Evolutionary conservation across 768 basidiomycete genomes (phyloP).

Genomic region (Lactarius evosmus): DNA sequence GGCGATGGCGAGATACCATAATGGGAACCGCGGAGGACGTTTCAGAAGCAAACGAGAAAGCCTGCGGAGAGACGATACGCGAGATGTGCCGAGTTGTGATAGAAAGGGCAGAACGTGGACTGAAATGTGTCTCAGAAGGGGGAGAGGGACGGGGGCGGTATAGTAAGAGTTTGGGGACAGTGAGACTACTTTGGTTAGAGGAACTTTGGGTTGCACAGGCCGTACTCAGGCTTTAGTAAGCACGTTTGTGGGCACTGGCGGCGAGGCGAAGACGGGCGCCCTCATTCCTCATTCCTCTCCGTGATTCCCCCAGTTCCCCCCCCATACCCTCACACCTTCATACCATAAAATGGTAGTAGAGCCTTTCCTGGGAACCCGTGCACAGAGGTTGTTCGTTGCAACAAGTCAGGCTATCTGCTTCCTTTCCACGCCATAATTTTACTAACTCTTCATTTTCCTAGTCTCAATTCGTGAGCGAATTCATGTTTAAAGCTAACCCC

Average conservation of each 20-base stretch:
- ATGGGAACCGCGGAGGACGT: slow-evolving; percentile 30
- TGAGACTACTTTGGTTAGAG: slow-evolving; percentile 60
- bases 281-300: slow-evolving; percentile 1
- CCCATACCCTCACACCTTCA: slow-evolving; percentile 10
- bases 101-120: slow-evolving; percentile 44
- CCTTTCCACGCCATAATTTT: neutral
- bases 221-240: slow-evolving; percentile 34
- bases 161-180: slow-evolving; percentile 30
- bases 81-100: slow-evolving; percentile 48
- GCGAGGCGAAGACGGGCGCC: neutral
- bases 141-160: slow-evolving; percentile 31
- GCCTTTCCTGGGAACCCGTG: slow-evolving; percentile 65
- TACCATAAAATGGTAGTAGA: slow-evolving; percentile 58
- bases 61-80: slow-evolving; percentile 32
- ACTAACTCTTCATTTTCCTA: slow-evolving; percentile 28
- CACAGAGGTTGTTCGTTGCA: slow-evolving; percentile 67
- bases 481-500: neutral
- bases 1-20: slow-evolving; percentile 55
- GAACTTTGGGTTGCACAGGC: slow-evolving; percentile 50
- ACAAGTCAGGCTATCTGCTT: slow-evolving; percentile 47
- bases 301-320: too few relatives aligned
- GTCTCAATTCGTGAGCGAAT: slow-evolving; percentile 57
- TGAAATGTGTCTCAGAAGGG: slow-evolving; percentile 44
- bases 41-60: slow-evolving; percentile 33
- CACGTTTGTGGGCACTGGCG: neutral